Evolutionary conservation across 2,329 filamentous ascomycete genomes (phyloP).

Genomic region (Beauveria australis): DNA sequence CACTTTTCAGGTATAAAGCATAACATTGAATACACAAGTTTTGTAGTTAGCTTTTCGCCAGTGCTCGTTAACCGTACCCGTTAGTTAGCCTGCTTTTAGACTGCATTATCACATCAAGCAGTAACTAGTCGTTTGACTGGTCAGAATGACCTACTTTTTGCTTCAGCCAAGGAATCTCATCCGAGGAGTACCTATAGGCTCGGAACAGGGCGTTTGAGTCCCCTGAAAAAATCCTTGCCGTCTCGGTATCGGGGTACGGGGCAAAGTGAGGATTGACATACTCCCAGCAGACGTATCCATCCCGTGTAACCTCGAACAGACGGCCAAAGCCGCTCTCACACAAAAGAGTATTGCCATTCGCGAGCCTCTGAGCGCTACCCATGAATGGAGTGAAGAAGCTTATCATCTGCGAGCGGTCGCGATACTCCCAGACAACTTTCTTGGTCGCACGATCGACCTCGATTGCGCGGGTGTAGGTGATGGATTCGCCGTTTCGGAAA

Average conservation of each 20-base stretch:
- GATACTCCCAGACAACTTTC: conserved; percentile 22
- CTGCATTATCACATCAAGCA: no score
- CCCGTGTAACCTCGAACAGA: conserved; percentile 19
- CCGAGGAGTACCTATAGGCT: conserved; percentile 20
- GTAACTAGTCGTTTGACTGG: neutral
- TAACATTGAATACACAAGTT: no score
- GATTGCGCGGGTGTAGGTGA: conserved; percentile 21
- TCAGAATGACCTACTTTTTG: neutral
- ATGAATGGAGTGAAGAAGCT: conserved; percentile 25
- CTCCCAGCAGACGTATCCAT: conserved; percentile 23
- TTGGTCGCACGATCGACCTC: conserved; percentile 18
- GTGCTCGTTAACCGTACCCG: no score
- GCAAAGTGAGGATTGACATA: conserved; percentile 23
- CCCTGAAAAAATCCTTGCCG: conserved; percentile 20
- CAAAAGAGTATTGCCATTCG: conserved; percentile 20
- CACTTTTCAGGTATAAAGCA: no score
- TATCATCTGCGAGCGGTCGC: conserved; percentile 21
- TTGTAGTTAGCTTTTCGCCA: no score
- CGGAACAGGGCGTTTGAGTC: conserved; percentile 23
- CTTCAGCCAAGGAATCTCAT: conserved; percentile 21
- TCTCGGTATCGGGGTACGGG: conserved; percentile 17
- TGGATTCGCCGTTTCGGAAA: conserved; percentile 21
- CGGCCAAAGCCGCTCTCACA: conserved; percentile 22
- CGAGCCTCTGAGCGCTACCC: conserved; percentile 22
- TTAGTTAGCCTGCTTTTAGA: no score